Base-by-base conservation (phyloP, 306 rosid genomes). In the Malus orientalis region DNA sequence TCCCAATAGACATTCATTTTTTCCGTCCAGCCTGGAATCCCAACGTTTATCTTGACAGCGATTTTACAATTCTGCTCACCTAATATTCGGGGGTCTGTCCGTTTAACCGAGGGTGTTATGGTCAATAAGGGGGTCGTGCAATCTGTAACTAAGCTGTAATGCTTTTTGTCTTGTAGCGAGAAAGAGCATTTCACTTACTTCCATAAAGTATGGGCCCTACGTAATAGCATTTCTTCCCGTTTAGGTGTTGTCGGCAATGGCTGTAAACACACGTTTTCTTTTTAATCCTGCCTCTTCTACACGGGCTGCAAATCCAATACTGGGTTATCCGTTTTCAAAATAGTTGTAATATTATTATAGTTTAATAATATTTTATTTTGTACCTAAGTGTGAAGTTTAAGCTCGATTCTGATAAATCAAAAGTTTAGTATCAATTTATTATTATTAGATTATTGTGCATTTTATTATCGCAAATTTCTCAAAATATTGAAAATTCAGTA, bases 131-230 rank as follows among this genome's bases (percentile, higher is more conserved):
- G 13, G 68, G 68, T 72, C 38, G 22, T 60, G 76, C 70, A 3
- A 69, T 73, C 96, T 85, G 93, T 81, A 75, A 65, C 79, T 15
- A 84, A 88, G 90, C 92, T 89, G 96, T 83, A 79, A 45, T 36
- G 78, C 86, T 1, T 69, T 81, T 91, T 88, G 95, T 91, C 83
- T 33, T 36, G 6, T 89, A 81, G 86, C 79, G 74, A 53, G 40
- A 18, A 69, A 38, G 23, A n/a, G 47, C 14, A 23, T 2, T 47
- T 74, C 88, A 69, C 86, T 77, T 76, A 70, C 82, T 89, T 64
- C 84, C 84, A 85, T 71, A 83, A 72, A 65, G 69, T 42, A 6
- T 10, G 45, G 23, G 22, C 45, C 69, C 69, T 30, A 64, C 73
- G 25, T 14, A 25, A 14, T 47, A 0, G 2, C 15, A 10, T 22